Base-by-base conservation (phyloP, 495 filamentous ascomycete species). In the Podospora anserina region DNA sequence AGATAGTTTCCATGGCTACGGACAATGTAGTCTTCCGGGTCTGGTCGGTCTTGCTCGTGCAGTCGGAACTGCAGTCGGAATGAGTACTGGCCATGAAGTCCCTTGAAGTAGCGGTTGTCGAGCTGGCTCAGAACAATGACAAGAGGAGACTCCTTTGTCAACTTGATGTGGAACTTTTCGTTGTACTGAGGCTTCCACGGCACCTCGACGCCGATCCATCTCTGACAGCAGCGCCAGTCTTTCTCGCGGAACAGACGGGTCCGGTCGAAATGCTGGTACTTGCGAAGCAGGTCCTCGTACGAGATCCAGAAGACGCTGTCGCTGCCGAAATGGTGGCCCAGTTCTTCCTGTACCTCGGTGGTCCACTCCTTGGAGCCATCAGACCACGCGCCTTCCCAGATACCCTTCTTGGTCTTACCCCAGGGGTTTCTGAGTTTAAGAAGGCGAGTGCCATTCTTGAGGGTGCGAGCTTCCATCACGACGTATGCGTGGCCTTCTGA, bases 351-450 rank as follows among this genome's bases (percentile, higher is more conserved):
- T 82, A 90, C 93, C 70, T 96, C 89, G 9, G 92, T 84, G 20
- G 92, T 97, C 92, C 94, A 97, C 80, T 97, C 89, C 71, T 94
- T 92, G n/a, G 91, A 94, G 15, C 94, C 93, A 73, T 96, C 92
- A 18, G 89, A 91, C 91, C 92, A 97, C 3, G 92, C 84, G 2
- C 91, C 91, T 59, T 86, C 88, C 90, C 94, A 97, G 76, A 95
- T 91, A 34, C 89, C 88, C 68, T 86, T 84, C 23, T 81, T 82
- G 19, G 75, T 77, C 71, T 81, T 82, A 20, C 94, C 94, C 94
- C 94, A 97, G 1, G 94, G 94, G 72, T 97, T 98, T 6, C 82
- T 78, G 28, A 84, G 77, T 68, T 83, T 83, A 32, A 84, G 78
- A 2, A 84, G 76, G 3, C 82, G 77, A 30, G 79, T 79, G 18